phyloP scores from a whole-genome alignment of 208 protist species.

The Trichomonas gallinae region DNA sequence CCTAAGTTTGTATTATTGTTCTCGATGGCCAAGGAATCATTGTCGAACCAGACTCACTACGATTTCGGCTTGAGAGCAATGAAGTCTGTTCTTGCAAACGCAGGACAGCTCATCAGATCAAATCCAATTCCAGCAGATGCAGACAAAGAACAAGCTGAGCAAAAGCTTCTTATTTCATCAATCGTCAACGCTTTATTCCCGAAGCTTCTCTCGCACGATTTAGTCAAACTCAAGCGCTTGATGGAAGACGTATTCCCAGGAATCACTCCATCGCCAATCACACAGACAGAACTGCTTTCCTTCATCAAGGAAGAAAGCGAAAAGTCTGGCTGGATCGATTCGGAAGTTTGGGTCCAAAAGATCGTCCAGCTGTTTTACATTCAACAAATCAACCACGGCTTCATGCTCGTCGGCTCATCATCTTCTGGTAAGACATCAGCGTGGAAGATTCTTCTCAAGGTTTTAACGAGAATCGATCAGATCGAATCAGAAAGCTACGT shows the following conservation, averaged over 20 bases:
- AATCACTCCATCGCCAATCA: slow-evolving; percentile 15
- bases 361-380: slow-evolving; percentile 88
- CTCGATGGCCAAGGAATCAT: slow-evolving; percentile 41
- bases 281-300: not conserved
- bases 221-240: slow-evolving; percentile 73
- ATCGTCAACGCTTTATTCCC: slow-evolving; percentile 80
- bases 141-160: slow-evolving; percentile 52
- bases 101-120: slow-evolving; percentile 43
- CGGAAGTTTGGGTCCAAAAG: slow-evolving; percentile 79
- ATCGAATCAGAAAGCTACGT: slow-evolving; percentile 67
- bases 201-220: slow-evolving; percentile 88
- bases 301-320: not conserved
- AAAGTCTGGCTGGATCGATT: slow-evolving; percentile 5
- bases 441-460: slow-evolving; percentile 75
- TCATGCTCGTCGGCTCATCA: slow-evolving; percentile 96
- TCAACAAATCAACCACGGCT: slow-evolving; percentile 78
- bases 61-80: slow-evolving; percentile 98
- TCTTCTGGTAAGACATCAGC: slow-evolving; percentile 86
- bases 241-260: slow-evolving; percentile 87
- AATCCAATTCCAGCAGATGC: not conserved
- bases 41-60: slow-evolving; percentile 83
- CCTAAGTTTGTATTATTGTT: slow-evolving; percentile 94
- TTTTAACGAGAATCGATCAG: slow-evolving; percentile 56
- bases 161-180: slow-evolving; percentile 66
- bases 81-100: slow-evolving; percentile 93